Percentiles rank a stretch among this genome's conserved stretches.
Evolutionary conservation across 1,284 basidiomycete genomes (phyloP).

Genomic region (Inonotus obliquus): DNA sequence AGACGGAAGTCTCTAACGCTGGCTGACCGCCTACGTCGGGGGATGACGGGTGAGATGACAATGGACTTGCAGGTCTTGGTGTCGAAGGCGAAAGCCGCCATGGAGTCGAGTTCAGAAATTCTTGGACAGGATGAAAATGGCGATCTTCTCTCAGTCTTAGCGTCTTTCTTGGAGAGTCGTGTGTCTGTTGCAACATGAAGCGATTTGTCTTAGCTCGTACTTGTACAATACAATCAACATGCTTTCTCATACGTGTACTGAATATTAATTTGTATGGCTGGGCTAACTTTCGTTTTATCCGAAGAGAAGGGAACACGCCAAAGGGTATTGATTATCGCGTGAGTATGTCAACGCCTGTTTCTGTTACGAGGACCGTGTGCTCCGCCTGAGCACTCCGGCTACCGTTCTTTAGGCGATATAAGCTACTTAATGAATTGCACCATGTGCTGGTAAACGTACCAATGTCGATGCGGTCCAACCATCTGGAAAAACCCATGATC

Average conservation of each 20-base stretch:
- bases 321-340: constrained; percentile 33
- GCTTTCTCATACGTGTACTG: constrained; percentile 10
- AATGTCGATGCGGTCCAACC: constrained; percentile 86
- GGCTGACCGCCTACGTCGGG: constrained; percentile 60
- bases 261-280: background rate
- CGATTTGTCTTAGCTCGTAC: background rate
- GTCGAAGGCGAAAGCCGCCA: constrained; percentile 55
- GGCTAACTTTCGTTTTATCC: background rate
- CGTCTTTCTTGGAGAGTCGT: constrained; percentile 57
- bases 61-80: constrained; percentile 65
- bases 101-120: constrained; percentile 36
- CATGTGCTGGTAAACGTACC: constrained; percentile 32
- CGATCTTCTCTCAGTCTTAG: constrained; percentile 55
- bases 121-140: constrained; percentile 26
- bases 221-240: background rate
- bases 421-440: background rate
- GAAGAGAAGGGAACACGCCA: background rate
- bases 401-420: constrained; percentile 44
- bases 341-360: constrained; percentile 62
- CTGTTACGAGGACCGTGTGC: constrained; percentile 82
- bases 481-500: constrained; percentile 77
- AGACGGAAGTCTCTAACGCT: constrained; percentile 46
- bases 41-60: constrained; percentile 76
- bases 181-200: constrained; percentile 22
- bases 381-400: constrained; percentile 82